A percentile compares a stretch with the other conserved stretches of the same genome.
These are phyloP conservation scores for Wickerhamiella cacticola DNA, from an alignment of 805 yeast species.

Conservation along the genomic window DNA sequence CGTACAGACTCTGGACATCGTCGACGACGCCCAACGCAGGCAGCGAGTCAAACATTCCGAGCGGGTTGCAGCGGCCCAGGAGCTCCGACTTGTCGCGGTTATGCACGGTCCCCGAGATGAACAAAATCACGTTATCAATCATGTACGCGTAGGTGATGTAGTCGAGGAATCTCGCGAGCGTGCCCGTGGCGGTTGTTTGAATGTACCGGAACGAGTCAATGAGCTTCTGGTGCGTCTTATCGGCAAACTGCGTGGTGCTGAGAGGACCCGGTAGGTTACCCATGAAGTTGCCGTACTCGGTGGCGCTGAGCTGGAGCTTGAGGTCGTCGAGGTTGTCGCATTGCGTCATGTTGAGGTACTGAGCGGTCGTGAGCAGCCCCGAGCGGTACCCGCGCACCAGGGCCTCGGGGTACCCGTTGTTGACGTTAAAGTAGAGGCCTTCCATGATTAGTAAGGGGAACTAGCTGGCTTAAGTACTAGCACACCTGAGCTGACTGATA, in stretches of 20 bases:
- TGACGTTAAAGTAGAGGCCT: slow-evolving; percentile 82
- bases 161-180: slow-evolving; percentile 73
- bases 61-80: slow-evolving; percentile 82
- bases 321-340: slow-evolving; percentile 92
- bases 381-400: slow-evolving; percentile 88
- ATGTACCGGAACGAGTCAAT: slow-evolving; percentile 77
- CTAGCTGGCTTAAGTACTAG: no score
- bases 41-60: slow-evolving; percentile 97
- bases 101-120: slow-evolving; percentile 95
- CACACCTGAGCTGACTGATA: no score
- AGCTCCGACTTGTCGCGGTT: slow-evolving; percentile 86
- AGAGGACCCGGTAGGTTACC: slow-evolving; percentile 73
- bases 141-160: slow-evolving; percentile 90
- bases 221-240: slow-evolving; percentile 58
- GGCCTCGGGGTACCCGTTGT: slow-evolving; percentile 85
- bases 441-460: slow-evolving; percentile 51
- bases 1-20: slow-evolving; percentile 84
- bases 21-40: slow-evolving; percentile 93
- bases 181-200: slow-evolving; percentile 71
- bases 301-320: slow-evolving; percentile 84
- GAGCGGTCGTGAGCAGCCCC: slow-evolving; percentile 63
- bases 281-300: slow-evolving; percentile 88
- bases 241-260: slow-evolving; percentile 78
- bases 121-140: slow-evolving; percentile 93
- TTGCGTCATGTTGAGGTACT: slow-evolving; percentile 85